Base-by-base conservation (phyloP, 495 filamentous ascomycete species). In the Lindgomyces ingoldianus region DNA sequence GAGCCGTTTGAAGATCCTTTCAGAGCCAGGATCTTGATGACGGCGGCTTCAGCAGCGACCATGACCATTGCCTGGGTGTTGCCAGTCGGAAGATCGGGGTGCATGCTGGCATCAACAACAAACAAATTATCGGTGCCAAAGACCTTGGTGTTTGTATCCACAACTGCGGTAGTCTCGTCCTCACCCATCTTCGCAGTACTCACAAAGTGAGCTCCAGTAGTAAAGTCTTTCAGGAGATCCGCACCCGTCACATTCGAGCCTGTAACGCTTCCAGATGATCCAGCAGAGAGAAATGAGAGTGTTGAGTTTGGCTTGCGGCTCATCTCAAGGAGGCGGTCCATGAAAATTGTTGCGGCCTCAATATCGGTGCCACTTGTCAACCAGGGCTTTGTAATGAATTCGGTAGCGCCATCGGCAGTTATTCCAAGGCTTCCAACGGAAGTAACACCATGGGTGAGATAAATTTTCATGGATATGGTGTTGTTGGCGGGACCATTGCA, bases 11-110 rank as follows among this genome's bases (percentile, higher is more conserved):
- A 3, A 16, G 58, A 6, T 1, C 33, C 29, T 30, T 39, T 42
- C 6, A 58, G 21, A 1, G 62, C 62, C 11, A 65, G 55, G 27
- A 65, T 65, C 74, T 2, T 68, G 62, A 69, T 33, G 0, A 41
- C 62, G 24, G 62, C 62, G 12, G 25, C 27, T 30, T 81, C 78
- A 19, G 78, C 79, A 36, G 77, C 75, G 25, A 79, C 67, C 73
- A 80, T 77, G 61, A 78, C 74, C 27, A 73, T 76, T n/a, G 75
- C 69, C 67, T 77, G 74, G 10, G 76, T 77, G 64, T 81, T 81
- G 26, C 74, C 75, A 18, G 77, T 81, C 1, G 61, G 61, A 0
- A 81, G 71, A 45, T 77, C 76, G n/a, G 79, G 79, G 59, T 78
- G 74, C 46, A 79, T 79, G 63, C 73, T 74, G 19, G 72, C 76